Conservation (phyloP, 2,329 filamentous ascomycete species). For the Talaromyces sp. region DNA sequence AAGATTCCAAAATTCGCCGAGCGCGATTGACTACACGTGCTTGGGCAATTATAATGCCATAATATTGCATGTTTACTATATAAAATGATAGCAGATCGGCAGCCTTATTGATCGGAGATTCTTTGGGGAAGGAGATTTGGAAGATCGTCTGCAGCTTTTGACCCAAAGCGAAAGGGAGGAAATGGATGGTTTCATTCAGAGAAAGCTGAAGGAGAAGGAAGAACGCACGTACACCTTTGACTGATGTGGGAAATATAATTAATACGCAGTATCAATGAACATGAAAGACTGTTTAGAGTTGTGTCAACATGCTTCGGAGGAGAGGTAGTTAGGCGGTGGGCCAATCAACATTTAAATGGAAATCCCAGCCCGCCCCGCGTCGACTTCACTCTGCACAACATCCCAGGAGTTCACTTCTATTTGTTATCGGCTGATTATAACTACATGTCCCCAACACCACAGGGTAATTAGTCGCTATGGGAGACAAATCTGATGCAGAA, state of each 20-base stretch:
- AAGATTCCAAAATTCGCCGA: too few relatives aligned
- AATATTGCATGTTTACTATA: too few relatives aligned
- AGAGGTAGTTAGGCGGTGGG: neutral
- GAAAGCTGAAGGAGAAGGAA: constrained; percentile 14
- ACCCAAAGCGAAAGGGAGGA: constrained; percentile 14
- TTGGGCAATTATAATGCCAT: too few relatives aligned
- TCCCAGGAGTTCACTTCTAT: too few relatives aligned
- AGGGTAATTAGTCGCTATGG: neutral
- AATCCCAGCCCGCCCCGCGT: neutral
- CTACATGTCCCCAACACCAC: neutral
- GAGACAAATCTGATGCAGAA: constrained; percentile 20
- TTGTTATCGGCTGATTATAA: neutral
- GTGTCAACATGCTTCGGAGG: neutral
- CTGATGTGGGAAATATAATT: too few relatives aligned
- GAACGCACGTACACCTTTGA: neutral
- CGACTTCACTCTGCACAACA: neutral
- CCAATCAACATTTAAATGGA: neutral
- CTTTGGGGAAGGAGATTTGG: constrained; percentile 15
- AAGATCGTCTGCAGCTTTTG: constrained; percentile 16
- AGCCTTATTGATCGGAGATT: constrained; percentile 16
- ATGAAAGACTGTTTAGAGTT: neutral
- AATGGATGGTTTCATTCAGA: constrained; percentile 15
- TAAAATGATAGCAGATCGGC: too few relatives aligned
- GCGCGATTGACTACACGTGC: too few relatives aligned
- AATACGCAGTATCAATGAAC: too few relatives aligned